These are phyloP conservation scores for Carpinus fangiana DNA, from an alignment of 306 rosid genomes.

Conservation along the genomic window DNA sequence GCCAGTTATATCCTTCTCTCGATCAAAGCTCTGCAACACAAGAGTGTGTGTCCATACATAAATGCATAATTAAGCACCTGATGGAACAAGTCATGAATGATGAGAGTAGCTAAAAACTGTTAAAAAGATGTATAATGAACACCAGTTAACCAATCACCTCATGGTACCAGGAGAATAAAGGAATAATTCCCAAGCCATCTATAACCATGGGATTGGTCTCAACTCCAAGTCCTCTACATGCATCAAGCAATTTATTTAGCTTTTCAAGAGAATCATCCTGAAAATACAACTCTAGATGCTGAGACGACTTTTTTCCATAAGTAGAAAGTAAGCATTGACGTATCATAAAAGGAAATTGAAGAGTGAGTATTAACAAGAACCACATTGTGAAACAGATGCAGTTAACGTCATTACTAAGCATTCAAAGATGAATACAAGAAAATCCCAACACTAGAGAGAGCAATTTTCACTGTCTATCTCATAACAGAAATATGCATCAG, in stretches of 20 bases:
- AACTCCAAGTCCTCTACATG: constrained; percentile 68
- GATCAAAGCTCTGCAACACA: constrained; percentile 83
- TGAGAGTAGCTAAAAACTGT: constrained; percentile 28
- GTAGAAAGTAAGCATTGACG: not conserved
- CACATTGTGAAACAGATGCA: not conserved
- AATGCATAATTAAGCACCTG: constrained; percentile 17
- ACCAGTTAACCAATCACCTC: constrained; percentile 58
- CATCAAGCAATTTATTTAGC: constrained; percentile 65
- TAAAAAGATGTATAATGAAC: not conserved
- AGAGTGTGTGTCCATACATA: constrained; percentile 17
- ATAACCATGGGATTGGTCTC: constrained; percentile 61
- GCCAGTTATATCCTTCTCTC: constrained; percentile 69
- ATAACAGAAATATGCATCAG: not conserved
- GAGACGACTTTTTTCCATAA: not conserved
- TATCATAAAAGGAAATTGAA: not conserved
- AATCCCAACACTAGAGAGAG: constrained; percentile 7
- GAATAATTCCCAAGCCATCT: constrained; percentile 81
- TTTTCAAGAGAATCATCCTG: constrained; percentile 81
- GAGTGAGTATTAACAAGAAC: not conserved
- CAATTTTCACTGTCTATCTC: not conserved
- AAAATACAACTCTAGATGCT: constrained; percentile 6
- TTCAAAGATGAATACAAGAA: not conserved
- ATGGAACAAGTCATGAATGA: constrained; percentile 25
- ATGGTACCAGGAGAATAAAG: constrained; percentile 93
- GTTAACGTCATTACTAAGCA: not conserved